Conservation (phyloP, 2,329 filamentous ascomycete species). For the Teratosphaeria destructans region DNA sequence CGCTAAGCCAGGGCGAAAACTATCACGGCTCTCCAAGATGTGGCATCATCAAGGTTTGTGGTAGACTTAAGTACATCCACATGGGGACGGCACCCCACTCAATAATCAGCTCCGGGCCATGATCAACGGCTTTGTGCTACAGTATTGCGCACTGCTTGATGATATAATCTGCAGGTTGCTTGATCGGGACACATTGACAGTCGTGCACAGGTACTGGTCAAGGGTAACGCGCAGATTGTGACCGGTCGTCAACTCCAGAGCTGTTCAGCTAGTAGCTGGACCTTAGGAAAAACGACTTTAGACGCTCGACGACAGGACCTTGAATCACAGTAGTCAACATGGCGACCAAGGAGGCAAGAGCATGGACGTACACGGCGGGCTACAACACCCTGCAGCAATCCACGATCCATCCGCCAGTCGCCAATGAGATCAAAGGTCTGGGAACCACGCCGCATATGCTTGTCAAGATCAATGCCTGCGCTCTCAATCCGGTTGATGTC, state of each 20-base stretch:
- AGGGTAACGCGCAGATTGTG: not conserved
- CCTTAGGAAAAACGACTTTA: not conserved
- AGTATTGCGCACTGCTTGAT: not conserved
- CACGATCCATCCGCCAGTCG: conserved; percentile 11
- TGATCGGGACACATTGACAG: no score
- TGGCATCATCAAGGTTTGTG: not conserved
- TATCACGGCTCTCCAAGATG: not conserved
- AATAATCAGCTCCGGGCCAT: not conserved
- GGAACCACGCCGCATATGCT: conserved; percentile 18
- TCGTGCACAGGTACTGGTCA: no score
- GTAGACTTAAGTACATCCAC: not conserved
- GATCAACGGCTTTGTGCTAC: not conserved
- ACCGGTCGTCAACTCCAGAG: not conserved
- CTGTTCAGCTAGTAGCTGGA: not conserved
- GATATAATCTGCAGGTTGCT: no score
- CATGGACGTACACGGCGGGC: conserved; percentile 26
- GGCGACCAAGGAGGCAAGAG: conserved; percentile 14
- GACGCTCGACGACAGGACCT: not conserved
- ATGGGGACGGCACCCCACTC: not conserved
- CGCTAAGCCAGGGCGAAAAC: not conserved
- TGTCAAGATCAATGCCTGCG: conserved; percentile 23
- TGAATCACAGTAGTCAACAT: conserved; percentile 5
- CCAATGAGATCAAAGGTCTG: conserved; percentile 11
- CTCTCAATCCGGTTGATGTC: conserved; percentile 27
- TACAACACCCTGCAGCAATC: conserved; percentile 19